Evolutionary conservation across 441 rosid genomes (phyloP).

Genomic region (Arabidopsis lyrata): DNA sequence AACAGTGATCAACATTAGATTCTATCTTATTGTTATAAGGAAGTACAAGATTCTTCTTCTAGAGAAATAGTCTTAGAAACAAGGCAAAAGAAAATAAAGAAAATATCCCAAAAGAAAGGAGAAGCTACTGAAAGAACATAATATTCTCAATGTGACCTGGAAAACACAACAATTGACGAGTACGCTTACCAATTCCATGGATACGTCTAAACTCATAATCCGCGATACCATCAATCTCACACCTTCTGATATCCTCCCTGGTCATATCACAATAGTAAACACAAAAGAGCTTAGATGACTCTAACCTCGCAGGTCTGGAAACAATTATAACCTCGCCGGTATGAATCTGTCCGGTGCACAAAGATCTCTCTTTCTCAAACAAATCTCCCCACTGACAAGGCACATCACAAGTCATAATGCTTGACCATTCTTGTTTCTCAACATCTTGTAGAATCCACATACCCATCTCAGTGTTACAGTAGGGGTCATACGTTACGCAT

Average conservation of each 20-base stretch:
- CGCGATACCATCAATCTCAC: background rate
- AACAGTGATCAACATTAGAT: background rate
- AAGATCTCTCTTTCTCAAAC: no score
- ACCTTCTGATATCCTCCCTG: background rate
- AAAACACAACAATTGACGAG: background rate
- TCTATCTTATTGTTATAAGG: background rate
- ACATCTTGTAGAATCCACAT: no score
- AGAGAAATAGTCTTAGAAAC: no score
- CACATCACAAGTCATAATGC: no score
- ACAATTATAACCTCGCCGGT: background rate
- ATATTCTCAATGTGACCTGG: background rate
- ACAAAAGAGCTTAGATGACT: background rate
- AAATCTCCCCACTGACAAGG: no score
- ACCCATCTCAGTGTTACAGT: no score
- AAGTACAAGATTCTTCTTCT: background rate
- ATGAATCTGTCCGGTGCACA: no score
- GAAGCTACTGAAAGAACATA: no score
- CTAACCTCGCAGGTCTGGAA: background rate
- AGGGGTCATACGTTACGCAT: no score
- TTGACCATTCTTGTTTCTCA: no score
- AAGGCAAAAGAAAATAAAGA: no score
- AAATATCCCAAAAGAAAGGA: no score
- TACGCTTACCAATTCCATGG: background rate
- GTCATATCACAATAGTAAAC: background rate
- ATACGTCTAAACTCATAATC: background rate